phyloP scores from a whole-genome alignment of 1,139 yeast species.

The Scheffersomyces cryptocercus region DNA sequence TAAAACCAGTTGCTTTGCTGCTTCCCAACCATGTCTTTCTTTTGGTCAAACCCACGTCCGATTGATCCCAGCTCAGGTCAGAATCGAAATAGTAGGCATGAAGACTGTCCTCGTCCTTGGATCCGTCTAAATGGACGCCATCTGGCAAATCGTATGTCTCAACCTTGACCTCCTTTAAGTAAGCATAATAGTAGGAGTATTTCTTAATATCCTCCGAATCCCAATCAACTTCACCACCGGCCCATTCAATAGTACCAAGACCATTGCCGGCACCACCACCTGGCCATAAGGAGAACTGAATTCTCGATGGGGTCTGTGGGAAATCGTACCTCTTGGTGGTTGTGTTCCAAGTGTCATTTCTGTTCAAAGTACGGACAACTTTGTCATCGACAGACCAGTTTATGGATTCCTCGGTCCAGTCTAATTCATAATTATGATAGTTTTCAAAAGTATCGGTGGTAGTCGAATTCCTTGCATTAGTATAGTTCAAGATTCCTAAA shows the following conservation, averaged over 20 bases:
- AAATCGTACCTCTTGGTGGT: constrained; percentile 59
- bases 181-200: constrained; percentile 77
- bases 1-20: constrained; percentile 58
- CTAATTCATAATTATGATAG: constrained; percentile 77
- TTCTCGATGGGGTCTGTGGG: constrained; percentile 92
- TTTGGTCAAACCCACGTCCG: constrained; percentile 58
- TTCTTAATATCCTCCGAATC: constrained; percentile 66
- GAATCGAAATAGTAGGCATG: constrained; percentile 59
- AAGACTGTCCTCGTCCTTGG: constrained; percentile 39
- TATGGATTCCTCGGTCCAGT: constrained; percentile 76
- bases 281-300: constrained; percentile 91
- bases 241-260: constrained; percentile 87
- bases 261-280: constrained; percentile 71
- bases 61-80: constrained; percentile 41
- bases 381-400: constrained; percentile 78
- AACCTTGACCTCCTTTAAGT: constrained; percentile 58
- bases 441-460: constrained; percentile 58
- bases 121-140: constrained; percentile 29
- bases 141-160: constrained; percentile 72
- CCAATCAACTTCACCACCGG: constrained; percentile 91
- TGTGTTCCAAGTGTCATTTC: constrained; percentile 65
- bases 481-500: constrained; percentile 70
- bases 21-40: constrained; percentile 61
- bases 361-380: constrained; percentile 64
- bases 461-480: constrained; percentile 52